phyloP scores from a whole-genome alignment of 139 green algal species.

The Tetraselmis striata region DNA sequence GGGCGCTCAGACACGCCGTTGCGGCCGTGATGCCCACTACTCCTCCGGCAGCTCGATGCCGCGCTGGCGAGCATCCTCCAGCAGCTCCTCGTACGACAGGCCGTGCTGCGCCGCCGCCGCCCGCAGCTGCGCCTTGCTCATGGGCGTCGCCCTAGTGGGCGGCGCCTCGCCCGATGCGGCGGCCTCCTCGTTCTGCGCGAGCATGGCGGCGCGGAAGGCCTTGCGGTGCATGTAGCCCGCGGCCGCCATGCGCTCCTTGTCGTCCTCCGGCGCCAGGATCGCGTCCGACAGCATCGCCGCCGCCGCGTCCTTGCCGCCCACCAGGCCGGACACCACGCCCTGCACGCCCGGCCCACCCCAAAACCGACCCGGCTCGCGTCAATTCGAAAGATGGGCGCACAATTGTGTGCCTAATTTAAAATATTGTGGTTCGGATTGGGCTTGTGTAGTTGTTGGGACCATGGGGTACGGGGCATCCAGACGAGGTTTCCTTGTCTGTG shows the following conservation, averaged over 20 bases:
- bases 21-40: no score
- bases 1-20: no score
- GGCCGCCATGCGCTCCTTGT: background rate
- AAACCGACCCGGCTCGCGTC: background rate
- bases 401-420: no score
- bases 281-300: background rate
- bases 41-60: background rate
- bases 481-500: no score
- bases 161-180: background rate
- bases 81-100: background rate
- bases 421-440: no score
- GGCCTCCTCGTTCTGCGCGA: background rate
- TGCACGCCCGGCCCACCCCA: background rate
- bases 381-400: background rate
- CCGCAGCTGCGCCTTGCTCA: background rate
- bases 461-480: background rate
- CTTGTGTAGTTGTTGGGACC: background rate
- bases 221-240: background rate
- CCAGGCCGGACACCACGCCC: background rate
- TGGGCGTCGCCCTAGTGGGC: background rate
- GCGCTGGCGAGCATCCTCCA: background rate
- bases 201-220: background rate
- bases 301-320: background rate
- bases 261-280: background rate
- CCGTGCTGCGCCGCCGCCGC: background rate